Percentiles rank a stretch among this genome's conserved stretches.
These are phyloP conservation scores for Yamadazyma friedrichii DNA, from an alignment of 1,139 yeast species.

Conservation along the genomic window DNA sequence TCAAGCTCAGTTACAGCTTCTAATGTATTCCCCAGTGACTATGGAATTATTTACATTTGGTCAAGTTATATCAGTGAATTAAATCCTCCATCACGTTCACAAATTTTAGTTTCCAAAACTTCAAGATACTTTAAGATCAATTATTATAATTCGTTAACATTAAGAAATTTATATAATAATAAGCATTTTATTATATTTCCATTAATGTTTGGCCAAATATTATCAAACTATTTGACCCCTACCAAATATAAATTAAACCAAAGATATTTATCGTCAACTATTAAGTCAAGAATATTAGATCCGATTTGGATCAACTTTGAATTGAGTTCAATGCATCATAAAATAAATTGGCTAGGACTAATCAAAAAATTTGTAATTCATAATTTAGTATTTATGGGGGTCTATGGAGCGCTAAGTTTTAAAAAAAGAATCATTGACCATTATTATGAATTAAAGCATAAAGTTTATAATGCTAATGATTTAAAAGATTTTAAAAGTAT, in stretches of 20 bases:
- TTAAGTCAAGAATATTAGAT: slow-evolving; percentile 33
- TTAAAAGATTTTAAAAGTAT: slow-evolving; percentile 11
- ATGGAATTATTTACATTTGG: slow-evolving; percentile 35
- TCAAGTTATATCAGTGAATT: slow-evolving; percentile 32
- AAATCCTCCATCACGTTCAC: slow-evolving; percentile 35
- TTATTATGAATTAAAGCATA: slow-evolving; percentile 27
- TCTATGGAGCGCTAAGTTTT: slow-evolving; percentile 23
- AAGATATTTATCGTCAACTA: slow-evolving; percentile 33
- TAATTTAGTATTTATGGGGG: slow-evolving; percentile 22
- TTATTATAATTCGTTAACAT: slow-evolving; percentile 20
- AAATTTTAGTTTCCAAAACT: slow-evolving; percentile 25
- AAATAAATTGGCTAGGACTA: slow-evolving; percentile 32
- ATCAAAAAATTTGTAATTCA: slow-evolving; percentile 27
- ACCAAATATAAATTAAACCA: slow-evolving; percentile 38
- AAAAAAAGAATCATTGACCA: slow-evolving; percentile 26
- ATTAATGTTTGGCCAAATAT: slow-evolving; percentile 37
- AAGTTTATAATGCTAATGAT: slow-evolving; percentile 15
- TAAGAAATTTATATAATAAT: slow-evolving; percentile 25
- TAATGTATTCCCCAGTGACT: slow-evolving; percentile 37
- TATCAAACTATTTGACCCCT: slow-evolving; percentile 45
- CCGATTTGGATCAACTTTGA: slow-evolving; percentile 47
- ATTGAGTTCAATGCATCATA: slow-evolving; percentile 25
- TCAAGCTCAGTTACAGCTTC: slow-evolving; percentile 19
- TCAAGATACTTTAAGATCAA: slow-evolving; percentile 28
- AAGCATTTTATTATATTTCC: slow-evolving; percentile 39